These are phyloP conservation scores for Clarireedia homoeocarpa DNA, from an alignment of 2,329 filamentous ascomycete species.

Conservation along the genomic window DNA sequence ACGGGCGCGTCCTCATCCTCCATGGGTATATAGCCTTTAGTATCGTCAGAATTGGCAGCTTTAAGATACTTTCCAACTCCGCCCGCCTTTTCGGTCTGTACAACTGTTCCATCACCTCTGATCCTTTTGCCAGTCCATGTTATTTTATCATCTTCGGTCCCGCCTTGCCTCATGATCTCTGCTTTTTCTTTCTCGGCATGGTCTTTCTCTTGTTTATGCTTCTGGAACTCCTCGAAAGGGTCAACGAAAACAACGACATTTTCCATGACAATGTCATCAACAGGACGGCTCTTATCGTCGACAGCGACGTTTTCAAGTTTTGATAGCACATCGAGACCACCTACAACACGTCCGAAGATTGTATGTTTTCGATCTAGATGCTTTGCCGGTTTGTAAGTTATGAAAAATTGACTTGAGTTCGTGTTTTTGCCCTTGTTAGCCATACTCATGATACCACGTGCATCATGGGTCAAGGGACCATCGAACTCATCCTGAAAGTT, in stretches of 20 bases:
- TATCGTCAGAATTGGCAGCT: conserved; percentile 36
- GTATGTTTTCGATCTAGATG: conserved; percentile 95
- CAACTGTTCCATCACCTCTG: conserved; percentile 55
- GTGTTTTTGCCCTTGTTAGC: conserved; percentile 98
- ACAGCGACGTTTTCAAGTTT: conserved; percentile 71
- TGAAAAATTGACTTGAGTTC: conserved; percentile 92
- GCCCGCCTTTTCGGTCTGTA: conserved; percentile 35
- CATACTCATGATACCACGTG: conserved; percentile 79
- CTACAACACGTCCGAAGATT: conserved; percentile 84
- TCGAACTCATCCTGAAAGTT: conserved; percentile 93
- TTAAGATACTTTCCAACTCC: conserved; percentile 78
- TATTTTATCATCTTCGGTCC: conserved; percentile 77
- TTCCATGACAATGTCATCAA: conserved; percentile 71
- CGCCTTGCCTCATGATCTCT: conserved; percentile 55
- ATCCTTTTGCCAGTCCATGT: conserved; percentile 97
- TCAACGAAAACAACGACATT: conserved; percentile 85
- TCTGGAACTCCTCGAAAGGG: conserved; percentile 89
- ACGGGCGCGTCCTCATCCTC: conserved; percentile 64
- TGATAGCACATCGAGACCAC: conserved; percentile 62
- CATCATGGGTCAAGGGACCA: conserved; percentile 75
- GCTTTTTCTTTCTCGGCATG: conserved; percentile 48
- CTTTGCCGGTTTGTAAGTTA: conserved; percentile 75
- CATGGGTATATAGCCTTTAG: conserved; percentile 40
- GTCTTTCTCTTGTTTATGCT: conserved; percentile 61
- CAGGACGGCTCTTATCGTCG: conserved; percentile 67